These are phyloP conservation scores for Colletotrichum echinochloae DNA, from an alignment of 2,329 filamentous ascomycete genomes.

Conservation along the genomic window DNA sequence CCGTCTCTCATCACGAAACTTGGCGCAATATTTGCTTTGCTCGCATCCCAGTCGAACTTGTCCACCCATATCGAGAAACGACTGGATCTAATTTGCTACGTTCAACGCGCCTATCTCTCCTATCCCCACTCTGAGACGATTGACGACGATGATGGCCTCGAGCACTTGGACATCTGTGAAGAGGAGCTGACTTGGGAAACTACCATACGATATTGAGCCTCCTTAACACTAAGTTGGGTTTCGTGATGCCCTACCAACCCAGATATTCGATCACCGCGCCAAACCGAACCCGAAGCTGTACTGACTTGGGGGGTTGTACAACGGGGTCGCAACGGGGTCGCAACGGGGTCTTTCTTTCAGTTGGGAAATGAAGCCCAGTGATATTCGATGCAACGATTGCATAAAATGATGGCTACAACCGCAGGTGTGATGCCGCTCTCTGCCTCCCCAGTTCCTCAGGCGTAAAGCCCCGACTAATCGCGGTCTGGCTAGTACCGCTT, in stretches of 20 bases:
- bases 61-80: not conserved
- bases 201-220: not conserved
- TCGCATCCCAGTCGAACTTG: not conserved
- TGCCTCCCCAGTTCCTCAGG: not conserved
- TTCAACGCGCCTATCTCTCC: not conserved
- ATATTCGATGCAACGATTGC: not conserved
- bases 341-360: not conserved
- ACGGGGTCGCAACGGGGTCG: not conserved
- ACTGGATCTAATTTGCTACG: not conserved
- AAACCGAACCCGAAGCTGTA: not conserved
- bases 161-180: not conserved
- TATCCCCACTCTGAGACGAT: not conserved
- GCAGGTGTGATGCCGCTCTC: conserved; percentile 12
- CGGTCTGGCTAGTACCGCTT: conserved; percentile 3
- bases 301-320: not conserved
- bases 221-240: conserved; percentile 3
- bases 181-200: conserved; percentile 19
- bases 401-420: conserved; percentile 28
- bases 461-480: conserved; percentile 5
- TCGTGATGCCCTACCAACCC: conserved; percentile 15
- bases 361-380: conserved; percentile 6
- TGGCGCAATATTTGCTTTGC: not conserved
- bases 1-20: not conserved
- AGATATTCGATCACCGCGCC: not conserved
- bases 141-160: conserved; percentile 1